Evolutionary conservation across 2,329 filamentous ascomycete genomes (phyloP).

Genomic region (Calonectria ilicicola): DNA sequence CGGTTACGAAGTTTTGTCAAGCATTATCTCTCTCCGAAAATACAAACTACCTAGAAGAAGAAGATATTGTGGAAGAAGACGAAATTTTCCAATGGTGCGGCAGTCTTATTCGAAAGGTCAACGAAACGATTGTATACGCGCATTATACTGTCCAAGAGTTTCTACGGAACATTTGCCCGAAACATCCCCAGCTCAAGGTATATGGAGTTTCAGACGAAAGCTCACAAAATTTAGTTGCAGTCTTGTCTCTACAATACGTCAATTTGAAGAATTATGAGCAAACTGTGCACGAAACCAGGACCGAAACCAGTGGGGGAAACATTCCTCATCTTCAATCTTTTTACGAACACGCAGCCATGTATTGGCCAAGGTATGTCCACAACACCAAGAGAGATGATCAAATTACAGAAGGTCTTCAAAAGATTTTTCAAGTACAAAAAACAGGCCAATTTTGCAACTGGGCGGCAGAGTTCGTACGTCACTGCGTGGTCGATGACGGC

Average conservation of each 20-base stretch:
- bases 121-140: background rate
- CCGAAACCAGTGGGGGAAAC: background rate
- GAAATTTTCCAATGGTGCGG: background rate
- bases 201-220: background rate
- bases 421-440: background rate
- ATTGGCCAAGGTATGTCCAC: background rate
- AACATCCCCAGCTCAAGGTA: background rate
- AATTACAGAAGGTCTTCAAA: background rate
- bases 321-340: background rate
- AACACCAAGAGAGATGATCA: background rate
- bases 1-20: background rate
- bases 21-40: background rate
- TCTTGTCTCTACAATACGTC: background rate
- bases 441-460: background rate
- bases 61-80: background rate
- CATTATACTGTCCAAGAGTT: slow-evolving; percentile 3
- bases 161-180: background rate
- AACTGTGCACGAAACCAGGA: background rate
- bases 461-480: background rate
- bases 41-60: background rate
- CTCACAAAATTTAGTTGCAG: background rate
- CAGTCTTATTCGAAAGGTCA: background rate
- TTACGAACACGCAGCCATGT: background rate
- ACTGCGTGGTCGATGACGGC: background rate
- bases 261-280: background rate